Evolutionary conservation across 495 filamentous ascomycete species (phyloP), one percentile per base, ranked within the genome.

Genomic region (Penicillium tannophilum): DNA sequence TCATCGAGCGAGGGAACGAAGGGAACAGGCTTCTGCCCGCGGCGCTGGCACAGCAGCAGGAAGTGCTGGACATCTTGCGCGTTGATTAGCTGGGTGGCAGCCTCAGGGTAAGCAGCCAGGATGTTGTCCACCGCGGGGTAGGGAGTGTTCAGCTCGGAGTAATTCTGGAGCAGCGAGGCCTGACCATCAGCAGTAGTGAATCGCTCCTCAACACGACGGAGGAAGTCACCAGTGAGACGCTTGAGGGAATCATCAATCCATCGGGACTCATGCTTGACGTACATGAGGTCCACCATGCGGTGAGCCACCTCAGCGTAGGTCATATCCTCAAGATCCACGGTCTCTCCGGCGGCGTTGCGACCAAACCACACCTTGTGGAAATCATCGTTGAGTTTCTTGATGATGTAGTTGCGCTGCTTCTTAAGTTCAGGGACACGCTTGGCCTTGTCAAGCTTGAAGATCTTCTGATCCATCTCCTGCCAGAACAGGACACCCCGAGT

Each of bases 321-420:
- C 94, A 98, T 97, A 65, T 98, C 94, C 72, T 97, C 93, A 2
- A 98, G 86, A 63, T 98, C 94, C 17, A 96, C 91, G 7, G 89
- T 88, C 74, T 96, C 68, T 10, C 74, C 74, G 31, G 82, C 82
- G 63, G 88, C 82, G 74, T 97, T 97, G 60, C 90, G 86, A 49
- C 93, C 94, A 70, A 98, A 98, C 94, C 94, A 98, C 2, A 96
- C 91, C 77, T 98, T 98, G 63, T 97, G 92, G 79, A 95, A 98
- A 75, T 98, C 93, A 65, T 92, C 91, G 63, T 98, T 98, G 60
- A 98, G 87, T 75, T 96, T 96, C 79, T 90, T 88, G 78, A 98
- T 98, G 74, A 98, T 97, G 71, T 97, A 90, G 42, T 93, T 89
- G 24, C 91, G 86, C 65, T 89, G 87, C 77, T 96, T 96, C 81